Base-by-base conservation (phyloP, 1,284 basidiomycete genomes). In the Mycena citricolor region DNA sequence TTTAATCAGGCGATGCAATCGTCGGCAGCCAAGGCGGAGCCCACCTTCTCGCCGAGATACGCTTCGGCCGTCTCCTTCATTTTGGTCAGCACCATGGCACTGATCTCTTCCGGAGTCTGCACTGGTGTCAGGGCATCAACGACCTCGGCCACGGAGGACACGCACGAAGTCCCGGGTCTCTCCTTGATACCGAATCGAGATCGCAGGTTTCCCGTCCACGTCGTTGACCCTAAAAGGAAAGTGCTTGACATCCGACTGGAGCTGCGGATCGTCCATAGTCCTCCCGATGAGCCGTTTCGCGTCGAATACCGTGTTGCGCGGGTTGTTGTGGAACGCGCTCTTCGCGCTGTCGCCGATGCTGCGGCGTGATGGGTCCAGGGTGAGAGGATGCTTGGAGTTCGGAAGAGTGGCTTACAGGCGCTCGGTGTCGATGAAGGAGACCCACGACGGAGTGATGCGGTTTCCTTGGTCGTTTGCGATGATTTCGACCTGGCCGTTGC, bases 21-120 rank as follows among this genome's bases (percentile, higher is more conserved):
- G 7, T 21, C 33, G 28, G 12, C 22, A 19, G 10, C 5, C 16
- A 23, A 32, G 10, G 3, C 2, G 3, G 16, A 20, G 31, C 17
- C 6, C 16, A 50, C 48, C 69, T 92, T 89, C 67, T 94, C 80
- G 55, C 94, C 94, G 44, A 99, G 85, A 70, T 97, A 97, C 19
- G 94, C 91, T 77, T 98, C 95, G 54, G 95, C 95, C 30, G 92
- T 98, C 75, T 98, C 95, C 82, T 98, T 98, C 94, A 99, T 98
- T 79, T 98, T 98, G 48, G 70, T 76, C 52, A 98, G 73, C 60
- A 99, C 81, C 95, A 98, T 99, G 42, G 94, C 91, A 42, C 85
- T 90, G 56, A 94, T 81, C 70, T 94, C 91, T 67, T 94, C 90
- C 2, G 91, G 86, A 5, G 83, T 25, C 61, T 64, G 42, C 8